Conservation (phyloP, 192 early-diverging fungal species). For the Coemansia sp. region DNA sequence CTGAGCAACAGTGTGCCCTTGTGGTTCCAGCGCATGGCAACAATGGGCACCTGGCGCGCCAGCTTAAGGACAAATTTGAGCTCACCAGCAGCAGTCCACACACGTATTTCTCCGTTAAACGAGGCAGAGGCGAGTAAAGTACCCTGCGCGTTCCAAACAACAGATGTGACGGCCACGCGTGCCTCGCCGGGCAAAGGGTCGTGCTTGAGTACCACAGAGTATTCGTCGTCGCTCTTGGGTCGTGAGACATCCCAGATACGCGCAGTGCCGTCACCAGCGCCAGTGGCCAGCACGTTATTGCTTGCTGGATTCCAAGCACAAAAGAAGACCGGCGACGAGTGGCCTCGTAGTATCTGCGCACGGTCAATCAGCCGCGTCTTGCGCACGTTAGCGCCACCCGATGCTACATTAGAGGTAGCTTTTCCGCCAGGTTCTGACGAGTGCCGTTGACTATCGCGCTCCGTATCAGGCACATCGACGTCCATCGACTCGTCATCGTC, state of each 20-base stretch:
- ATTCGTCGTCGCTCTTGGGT: slow-evolving; percentile 44
- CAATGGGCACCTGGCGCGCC: slow-evolving; percentile 75
- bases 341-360: slow-evolving; percentile 64
- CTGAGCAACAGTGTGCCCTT: slow-evolving; percentile 73
- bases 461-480: slow-evolving; percentile 48
- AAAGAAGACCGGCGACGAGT: slow-evolving; percentile 72
- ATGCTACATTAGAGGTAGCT: not conserved
- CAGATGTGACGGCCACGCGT: slow-evolving; percentile 76
- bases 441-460: slow-evolving; percentile 21
- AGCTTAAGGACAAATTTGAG: slow-evolving; percentile 63
- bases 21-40: slow-evolving; percentile 86
- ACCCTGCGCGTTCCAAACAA: slow-evolving; percentile 86
- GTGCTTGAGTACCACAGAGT: slow-evolving; percentile 64
- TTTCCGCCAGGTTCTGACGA: not conserved
- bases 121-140: slow-evolving; percentile 80
- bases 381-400: not conserved
- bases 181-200: slow-evolving; percentile 28
- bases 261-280: slow-evolving; percentile 80
- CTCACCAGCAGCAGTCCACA: slow-evolving; percentile 76
- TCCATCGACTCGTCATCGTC: slow-evolving; percentile 32
- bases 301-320: slow-evolving; percentile 81
- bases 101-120: slow-evolving; percentile 81
- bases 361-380: slow-evolving; percentile 42
- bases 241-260: slow-evolving; percentile 83
- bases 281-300: slow-evolving; percentile 67